A percentile compares a stretch with the other conserved stretches of the same genome.
These are phyloP conservation scores for Rhodotorula toruloides DNA, from an alignment of 768 basidiomycete genomes.

Conservation along the genomic window DNA sequence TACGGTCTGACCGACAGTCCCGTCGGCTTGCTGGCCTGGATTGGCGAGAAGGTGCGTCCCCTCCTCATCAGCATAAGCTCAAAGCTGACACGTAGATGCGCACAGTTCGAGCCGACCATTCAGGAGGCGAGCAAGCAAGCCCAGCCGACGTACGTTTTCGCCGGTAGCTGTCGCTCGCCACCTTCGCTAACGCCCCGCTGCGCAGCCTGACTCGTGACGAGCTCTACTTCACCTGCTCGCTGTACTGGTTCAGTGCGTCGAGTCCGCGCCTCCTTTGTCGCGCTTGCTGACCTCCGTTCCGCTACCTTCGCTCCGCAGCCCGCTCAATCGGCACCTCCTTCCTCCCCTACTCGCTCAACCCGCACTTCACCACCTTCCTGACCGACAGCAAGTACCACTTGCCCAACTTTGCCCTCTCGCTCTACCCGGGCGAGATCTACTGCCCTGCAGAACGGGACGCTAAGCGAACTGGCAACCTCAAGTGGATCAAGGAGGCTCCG, in stretches of 20 bases:
- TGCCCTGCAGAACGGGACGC: slow-evolving; percentile 3
- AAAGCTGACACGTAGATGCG: too few relatives aligned
- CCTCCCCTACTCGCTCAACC: slow-evolving; percentile 33
- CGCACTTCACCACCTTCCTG: slow-evolving; percentile 24
- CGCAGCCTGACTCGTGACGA: neutral
- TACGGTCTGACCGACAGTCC: slow-evolving; percentile 31
- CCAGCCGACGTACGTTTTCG: slow-evolving; percentile 7
- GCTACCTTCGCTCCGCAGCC: neutral
- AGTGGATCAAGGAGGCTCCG: slow-evolving; percentile 21
- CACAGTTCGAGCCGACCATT: slow-evolving; percentile 17
- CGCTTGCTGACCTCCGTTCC: neutral
- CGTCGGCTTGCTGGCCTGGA: slow-evolving; percentile 38
- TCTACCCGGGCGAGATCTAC: slow-evolving; percentile 24
- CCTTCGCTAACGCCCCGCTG: neutral
- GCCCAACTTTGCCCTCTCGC: slow-evolving; percentile 13
- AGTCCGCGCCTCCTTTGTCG: too few relatives aligned
- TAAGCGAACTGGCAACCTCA: neutral
- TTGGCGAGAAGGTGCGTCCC: slow-evolving; percentile 36
- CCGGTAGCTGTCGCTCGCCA: neutral
- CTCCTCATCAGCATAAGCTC: too few relatives aligned
- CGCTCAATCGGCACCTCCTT: slow-evolving; percentile 26
- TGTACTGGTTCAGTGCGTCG: slow-evolving; percentile 34
- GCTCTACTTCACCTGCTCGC: slow-evolving; percentile 9
- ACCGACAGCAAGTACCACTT: slow-evolving; percentile 9
- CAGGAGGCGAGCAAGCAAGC: neutral